These are phyloP conservation scores for Lentinula guzmanii DNA, from an alignment of 768 basidiomycete genomes.

Conservation along the genomic window DNA sequence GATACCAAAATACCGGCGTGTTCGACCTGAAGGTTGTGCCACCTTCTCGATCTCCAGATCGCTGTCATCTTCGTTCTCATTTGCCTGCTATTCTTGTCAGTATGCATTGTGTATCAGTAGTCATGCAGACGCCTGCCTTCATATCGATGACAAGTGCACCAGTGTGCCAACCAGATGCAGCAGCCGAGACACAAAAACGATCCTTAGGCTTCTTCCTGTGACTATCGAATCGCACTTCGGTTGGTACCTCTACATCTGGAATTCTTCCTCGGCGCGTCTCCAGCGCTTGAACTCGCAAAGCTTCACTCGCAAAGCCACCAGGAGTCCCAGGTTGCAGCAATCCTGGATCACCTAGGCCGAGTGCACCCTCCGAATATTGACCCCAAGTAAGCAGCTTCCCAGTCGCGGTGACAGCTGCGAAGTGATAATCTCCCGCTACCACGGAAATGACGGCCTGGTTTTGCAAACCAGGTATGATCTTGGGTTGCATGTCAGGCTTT, in stretches of 20 bases:
- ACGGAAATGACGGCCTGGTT: conserved; percentile 78
- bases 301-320: conserved; percentile 47
- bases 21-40: conserved; percentile 7
- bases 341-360: conserved; percentile 79
- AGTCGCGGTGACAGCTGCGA: conserved; percentile 70
- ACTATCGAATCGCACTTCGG: conserved; percentile 69
- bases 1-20: background rate
- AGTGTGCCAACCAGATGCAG: conserved; percentile 89
- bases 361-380: conserved; percentile 65
- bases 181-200: conserved; percentile 72
- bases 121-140: conserved; percentile 41
- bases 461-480: conserved; percentile 68
- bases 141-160: conserved; percentile 86
- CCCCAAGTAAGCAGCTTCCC: conserved; percentile 86
- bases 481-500: conserved; percentile 38
- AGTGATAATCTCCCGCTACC: conserved; percentile 90
- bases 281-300: conserved; percentile 21
- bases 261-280: conserved; percentile 24
- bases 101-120: background rate
- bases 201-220: conserved; percentile 41
- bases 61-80: conserved; percentile 29
- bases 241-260: conserved; percentile 50
- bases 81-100: conserved; percentile 17
- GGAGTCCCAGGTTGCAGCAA: conserved; percentile 45
- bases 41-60: conserved; percentile 29